Percentiles rank a stretch among this genome's conserved stretches.
phyloP scores from a whole-genome alignment of 2,329 filamentous ascomycete genomes.

The Pseudopithomyces maydicus region DNA sequence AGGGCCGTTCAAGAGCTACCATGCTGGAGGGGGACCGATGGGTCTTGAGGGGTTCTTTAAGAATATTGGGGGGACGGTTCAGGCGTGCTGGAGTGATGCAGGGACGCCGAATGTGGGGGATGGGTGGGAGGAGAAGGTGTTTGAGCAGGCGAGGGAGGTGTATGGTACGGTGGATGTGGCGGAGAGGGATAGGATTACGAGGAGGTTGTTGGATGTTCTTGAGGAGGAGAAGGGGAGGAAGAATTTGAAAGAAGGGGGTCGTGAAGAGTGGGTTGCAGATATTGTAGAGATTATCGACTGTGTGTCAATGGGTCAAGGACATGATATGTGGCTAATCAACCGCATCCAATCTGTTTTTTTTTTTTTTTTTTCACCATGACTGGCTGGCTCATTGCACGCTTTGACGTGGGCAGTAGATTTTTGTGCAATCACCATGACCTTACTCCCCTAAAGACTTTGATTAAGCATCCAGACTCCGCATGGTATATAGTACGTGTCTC shows the following conservation, averaged over 20 bases:
- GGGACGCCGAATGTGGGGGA: conserved; percentile 50
- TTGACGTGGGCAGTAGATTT: too few relatives aligned
- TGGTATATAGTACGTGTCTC: too few relatives aligned
- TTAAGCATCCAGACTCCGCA: too few relatives aligned
- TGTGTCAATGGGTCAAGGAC: too few relatives aligned
- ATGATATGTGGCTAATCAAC: too few relatives aligned
- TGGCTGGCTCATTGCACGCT: too few relatives aligned
- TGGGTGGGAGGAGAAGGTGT: conserved; percentile 54
- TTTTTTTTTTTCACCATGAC: too few relatives aligned
- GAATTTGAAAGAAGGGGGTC: background rate
- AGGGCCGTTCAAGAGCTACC: conserved; percentile 64
- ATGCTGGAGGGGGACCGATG: conserved; percentile 61
- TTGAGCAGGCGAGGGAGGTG: conserved; percentile 50
- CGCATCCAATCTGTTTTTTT: too few relatives aligned
- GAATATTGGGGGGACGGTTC: conserved; percentile 62
- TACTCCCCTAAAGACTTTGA: too few relatives aligned
- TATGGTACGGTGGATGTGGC: conserved; percentile 53
- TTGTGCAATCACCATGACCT: too few relatives aligned
- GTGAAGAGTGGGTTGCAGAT: too few relatives aligned
- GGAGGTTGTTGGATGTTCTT: conserved; percentile 47
- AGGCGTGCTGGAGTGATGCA: conserved; percentile 59
- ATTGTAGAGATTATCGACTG: too few relatives aligned
- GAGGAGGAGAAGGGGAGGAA: conserved; percentile 30
- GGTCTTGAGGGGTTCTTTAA: conserved; percentile 60
- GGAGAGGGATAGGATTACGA: conserved; percentile 51